Percentiles rank a stretch among this genome's conserved stretches.
Evolutionary conservation across 225 moss, liverwort and hornwort species (phyloP).

Genomic region (Rhytidiadelphus loreus): DNA sequence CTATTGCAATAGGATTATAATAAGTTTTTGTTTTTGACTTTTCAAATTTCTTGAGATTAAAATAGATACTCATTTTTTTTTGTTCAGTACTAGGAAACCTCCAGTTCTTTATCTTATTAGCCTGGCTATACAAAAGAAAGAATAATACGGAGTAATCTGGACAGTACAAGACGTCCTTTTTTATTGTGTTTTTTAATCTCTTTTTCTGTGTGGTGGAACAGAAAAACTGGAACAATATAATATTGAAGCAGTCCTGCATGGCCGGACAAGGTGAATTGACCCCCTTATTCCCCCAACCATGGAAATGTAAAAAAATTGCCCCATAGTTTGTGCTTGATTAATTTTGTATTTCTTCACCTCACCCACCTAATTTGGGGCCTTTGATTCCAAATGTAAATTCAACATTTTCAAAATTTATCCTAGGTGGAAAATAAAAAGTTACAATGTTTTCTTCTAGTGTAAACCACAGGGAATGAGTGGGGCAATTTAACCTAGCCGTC

Average conservation of each 20-base stretch:
- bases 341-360: not conserved
- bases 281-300: not conserved
- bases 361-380: fast-evolving
- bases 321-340: not conserved
- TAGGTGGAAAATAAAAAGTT: not conserved
- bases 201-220: not conserved
- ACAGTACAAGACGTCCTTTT: not conserved
- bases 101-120: not conserved
- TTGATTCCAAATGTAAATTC: not conserved
- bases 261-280: not conserved
- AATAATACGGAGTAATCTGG: not conserved
- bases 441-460: fast-evolving
- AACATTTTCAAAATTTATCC: not conserved
- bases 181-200: too few relatives aligned
- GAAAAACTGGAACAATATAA: not conserved
- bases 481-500: fast-evolving
- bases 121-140: not conserved
- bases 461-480: fast-evolving
- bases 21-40: not conserved
- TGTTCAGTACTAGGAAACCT: not conserved
- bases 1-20: too few relatives aligned
- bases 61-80: too few relatives aligned
- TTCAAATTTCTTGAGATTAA: not conserved
- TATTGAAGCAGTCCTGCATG: not conserved
- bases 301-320: not conserved